phyloP scores from a whole-genome alignment of 139 green algal genomes.

The Axilococcus clingmanii region DNA sequence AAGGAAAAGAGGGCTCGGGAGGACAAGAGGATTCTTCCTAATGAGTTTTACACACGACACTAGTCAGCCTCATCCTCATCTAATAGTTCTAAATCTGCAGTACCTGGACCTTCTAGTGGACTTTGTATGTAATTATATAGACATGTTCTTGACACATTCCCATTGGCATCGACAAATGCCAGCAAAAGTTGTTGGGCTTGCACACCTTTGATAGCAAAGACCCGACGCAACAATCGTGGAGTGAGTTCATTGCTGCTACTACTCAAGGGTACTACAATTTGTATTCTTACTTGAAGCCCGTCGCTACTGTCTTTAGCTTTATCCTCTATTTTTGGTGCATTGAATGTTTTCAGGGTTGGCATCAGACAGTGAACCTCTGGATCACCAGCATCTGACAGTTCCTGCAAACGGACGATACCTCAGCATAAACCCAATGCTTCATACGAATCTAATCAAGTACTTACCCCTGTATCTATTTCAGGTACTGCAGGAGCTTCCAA shows the following conservation, averaged over 20 bases:
- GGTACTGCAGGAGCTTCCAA: conserved; percentile 1
- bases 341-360: too few species aligned
- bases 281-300: neutral
- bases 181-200: conserved; percentile 25
- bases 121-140: conserved; percentile 36
- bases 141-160: conserved; percentile 21
- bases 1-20: neutral
- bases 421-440: neutral
- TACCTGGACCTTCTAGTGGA: conserved; percentile 26
- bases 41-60: neutral
- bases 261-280: conserved; percentile 25
- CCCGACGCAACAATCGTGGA: conserved; percentile 12
- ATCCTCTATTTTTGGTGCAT: neutral
- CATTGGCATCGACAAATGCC: conserved; percentile 21
- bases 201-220: conserved; percentile 18
- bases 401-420: too few species aligned
- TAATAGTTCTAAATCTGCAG: conserved; percentile 22
- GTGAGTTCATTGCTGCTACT: conserved; percentile 13
- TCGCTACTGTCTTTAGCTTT: neutral
- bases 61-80: too few species aligned
- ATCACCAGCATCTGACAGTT: too few species aligned
- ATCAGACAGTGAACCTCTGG: too few species aligned
- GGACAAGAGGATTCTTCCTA: neutral
- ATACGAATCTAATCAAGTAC: neutral
- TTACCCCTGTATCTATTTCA: conserved; percentile 23